Conservation (phyloP, 78 protist species). For the Dictyostelium citrinum region DNA sequence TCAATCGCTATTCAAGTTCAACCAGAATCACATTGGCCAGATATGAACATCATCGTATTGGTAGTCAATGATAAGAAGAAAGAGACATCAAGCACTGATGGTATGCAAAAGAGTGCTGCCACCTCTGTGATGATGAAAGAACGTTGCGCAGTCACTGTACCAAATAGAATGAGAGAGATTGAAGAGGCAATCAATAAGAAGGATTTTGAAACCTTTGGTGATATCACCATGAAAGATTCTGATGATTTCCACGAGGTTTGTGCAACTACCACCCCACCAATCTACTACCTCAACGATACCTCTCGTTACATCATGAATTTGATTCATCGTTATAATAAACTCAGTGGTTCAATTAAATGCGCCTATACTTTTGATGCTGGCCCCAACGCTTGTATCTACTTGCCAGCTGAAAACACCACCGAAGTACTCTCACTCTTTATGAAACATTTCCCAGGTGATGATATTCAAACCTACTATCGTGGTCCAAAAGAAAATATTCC, state of each 20-base stretch:
- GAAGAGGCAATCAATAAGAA: constrained; percentile 78
- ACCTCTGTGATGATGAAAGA: constrained; percentile 86
- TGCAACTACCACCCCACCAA: constrained; percentile 95
- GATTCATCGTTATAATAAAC: constrained; percentile 80
- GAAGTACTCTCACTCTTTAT: constrained; percentile 47
- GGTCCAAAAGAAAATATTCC: constrained; percentile 2
- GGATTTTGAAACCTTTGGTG: constrained; percentile 92
- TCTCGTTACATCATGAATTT: constrained; percentile 85
- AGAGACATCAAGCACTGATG: constrained; percentile 91
- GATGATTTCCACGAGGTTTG: constrained; percentile 84
- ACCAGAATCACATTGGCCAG: constrained; percentile 94
- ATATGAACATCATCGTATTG: constrained; percentile 89
- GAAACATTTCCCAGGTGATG: constrained; percentile 77
- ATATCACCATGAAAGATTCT: constrained; percentile 90
- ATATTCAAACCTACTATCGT: constrained; percentile 31
- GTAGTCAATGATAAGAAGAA: constrained; percentile 95
- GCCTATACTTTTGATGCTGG: constrained; percentile 99
- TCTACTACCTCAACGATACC: constrained; percentile 93
- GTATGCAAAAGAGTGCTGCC: constrained; percentile 94
- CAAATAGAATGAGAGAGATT: constrained; percentile 84
- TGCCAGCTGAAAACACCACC: constrained; percentile 25
- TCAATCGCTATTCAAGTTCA: constrained; percentile 56
- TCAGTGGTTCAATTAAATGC: constrained; percentile 38
- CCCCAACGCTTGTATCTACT: constrained; percentile 95
- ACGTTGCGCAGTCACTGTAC: constrained; percentile 80